Evolutionary conservation across 164 flowering plant genomes (phyloP), one percentile per base, ranked within the genome.

Genomic region (Cinnamomum chago): DNA sequence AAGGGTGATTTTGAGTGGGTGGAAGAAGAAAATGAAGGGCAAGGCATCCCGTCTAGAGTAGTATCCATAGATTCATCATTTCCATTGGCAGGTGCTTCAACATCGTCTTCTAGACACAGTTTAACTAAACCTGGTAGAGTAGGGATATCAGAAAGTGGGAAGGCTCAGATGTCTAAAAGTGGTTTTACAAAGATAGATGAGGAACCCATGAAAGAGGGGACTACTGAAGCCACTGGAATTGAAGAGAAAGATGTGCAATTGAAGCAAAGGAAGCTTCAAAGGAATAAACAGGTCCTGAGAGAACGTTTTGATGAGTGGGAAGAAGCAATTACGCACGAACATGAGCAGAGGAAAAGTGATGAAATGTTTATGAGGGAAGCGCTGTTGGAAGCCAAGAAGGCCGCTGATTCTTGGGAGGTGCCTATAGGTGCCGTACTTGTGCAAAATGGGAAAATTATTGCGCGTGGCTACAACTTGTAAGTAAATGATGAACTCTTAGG

Each of bases 341-440:
- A 77, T 62, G 90, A 92, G 82, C 97, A 89, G 83, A 83, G 83
- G 58, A 88, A 82, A 81, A 75, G 79, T 62, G 99, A 95, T 83
- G 96, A 93, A 81, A 84, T 88, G 82, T 95, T 92, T 73, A 95
- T 95, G 98, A 87, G 87, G 83, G 98, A 93, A 88, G 98, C 99
- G 65, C 78, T 93, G 25, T 33, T 86, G 71, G 98, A 95, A 86
- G 97, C 98, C 65, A 86, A 84, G 78, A 93, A 89, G 80, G 99
- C 97, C 81, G 99, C 94, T 78, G 92, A 93, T 80, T 74, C 80
- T 50, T 95, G 97, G 99, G 98, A 95, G 78, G 99, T 95, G 50
- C 99, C 98, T n/a, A 97, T 95, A 78, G 99, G 98, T 58, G 97
- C 96, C 65, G 96, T 95, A 6, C 85, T 95, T 65, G 99, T 93